These are phyloP conservation scores for Pyracantha coccinea DNA, from an alignment of 331 rosid species.

Conservation along the genomic window DNA sequence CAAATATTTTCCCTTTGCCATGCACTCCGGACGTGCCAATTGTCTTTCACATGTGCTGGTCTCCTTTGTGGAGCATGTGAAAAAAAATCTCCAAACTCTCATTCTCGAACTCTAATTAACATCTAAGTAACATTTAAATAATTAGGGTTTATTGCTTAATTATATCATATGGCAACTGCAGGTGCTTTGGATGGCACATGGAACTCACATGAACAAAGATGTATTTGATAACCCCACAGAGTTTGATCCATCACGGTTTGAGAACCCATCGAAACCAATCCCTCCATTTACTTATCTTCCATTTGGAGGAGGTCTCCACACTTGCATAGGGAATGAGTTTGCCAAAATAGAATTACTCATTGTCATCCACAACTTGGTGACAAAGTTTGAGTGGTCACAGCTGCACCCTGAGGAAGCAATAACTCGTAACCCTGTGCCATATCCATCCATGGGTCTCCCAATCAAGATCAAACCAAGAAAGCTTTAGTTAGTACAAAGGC, in stretches of 20 bases:
- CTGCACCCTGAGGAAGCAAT: conserved; percentile 26
- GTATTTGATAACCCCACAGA: conserved; percentile 30
- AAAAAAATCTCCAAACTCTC: too few species aligned
- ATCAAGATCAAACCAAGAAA: conserved; percentile 17
- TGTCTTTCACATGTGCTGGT: too few species aligned
- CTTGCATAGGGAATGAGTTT: conserved; percentile 48
- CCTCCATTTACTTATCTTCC: conserved; percentile 38
- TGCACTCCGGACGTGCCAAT: too few species aligned
- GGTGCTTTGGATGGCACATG: conserved; percentile 41
- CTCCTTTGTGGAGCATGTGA: too few species aligned
- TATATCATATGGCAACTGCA: not conserved
- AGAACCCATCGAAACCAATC: conserved; percentile 37
- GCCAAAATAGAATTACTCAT: conserved; percentile 35
- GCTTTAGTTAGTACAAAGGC: not conserved
- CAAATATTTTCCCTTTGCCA: too few species aligned
- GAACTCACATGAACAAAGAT: conserved; percentile 34
- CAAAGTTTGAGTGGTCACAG: conserved; percentile 38
- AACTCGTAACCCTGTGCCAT: conserved; percentile 47
- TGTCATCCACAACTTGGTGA: conserved; percentile 38
- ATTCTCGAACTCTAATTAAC: too few species aligned
- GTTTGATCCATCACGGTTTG: conserved; percentile 44
- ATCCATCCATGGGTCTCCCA: conserved; percentile 29
- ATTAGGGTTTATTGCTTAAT: not conserved
- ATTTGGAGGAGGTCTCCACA: conserved; percentile 37
- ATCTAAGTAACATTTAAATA: not conserved